These are phyloP conservation scores for Limonium bicolor DNA, from an alignment of 148 eudicot species.

Conservation along the genomic window DNA sequence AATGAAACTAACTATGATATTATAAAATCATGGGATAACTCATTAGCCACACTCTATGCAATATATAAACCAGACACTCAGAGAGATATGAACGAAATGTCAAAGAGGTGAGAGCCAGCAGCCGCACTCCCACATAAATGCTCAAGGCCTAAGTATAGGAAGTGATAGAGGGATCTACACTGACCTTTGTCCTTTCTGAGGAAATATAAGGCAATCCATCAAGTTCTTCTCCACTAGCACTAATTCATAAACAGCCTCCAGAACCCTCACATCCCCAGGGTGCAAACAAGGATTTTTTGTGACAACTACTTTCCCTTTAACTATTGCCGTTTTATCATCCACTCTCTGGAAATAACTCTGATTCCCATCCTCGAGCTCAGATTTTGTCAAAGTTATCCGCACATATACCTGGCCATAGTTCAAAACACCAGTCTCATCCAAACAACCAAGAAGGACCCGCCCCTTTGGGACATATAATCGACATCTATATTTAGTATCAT, in stretches of 20 bases:
- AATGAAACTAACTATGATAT: too few species aligned
- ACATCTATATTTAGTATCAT: conserved; percentile 65
- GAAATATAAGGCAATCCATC: conserved; percentile 73
- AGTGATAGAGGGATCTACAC: not conserved
- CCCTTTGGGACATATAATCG: conserved; percentile 80
- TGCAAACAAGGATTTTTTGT: conserved; percentile 98
- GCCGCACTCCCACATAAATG: not conserved
- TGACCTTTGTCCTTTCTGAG: conserved; percentile 91
- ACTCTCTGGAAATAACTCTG: conserved; percentile 37
- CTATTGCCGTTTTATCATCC: conserved; percentile 48
- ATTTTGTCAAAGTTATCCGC: conserved; percentile 47
- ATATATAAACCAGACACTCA: not conserved
- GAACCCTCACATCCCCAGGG: conserved; percentile 93
- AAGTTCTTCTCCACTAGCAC: conserved; percentile 46
- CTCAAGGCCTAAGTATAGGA: too few species aligned
- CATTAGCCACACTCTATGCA: too few species aligned
- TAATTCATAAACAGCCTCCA: conserved; percentile 74
- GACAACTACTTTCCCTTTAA: conserved; percentile 71
- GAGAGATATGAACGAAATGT: too few species aligned
- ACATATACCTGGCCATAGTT: conserved; percentile 81
- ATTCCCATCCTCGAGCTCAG: conserved; percentile 33
- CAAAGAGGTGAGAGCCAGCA: not conserved
- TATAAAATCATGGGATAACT: too few species aligned
- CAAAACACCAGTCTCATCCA: conserved; percentile 77
- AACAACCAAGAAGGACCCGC: conserved; percentile 70